Percentiles rank a stretch among this genome's conserved stretches.
phyloP scores from a whole-genome alignment of 2,329 filamentous ascomycete genomes.

The Cadophora luteo-olivacea region DNA sequence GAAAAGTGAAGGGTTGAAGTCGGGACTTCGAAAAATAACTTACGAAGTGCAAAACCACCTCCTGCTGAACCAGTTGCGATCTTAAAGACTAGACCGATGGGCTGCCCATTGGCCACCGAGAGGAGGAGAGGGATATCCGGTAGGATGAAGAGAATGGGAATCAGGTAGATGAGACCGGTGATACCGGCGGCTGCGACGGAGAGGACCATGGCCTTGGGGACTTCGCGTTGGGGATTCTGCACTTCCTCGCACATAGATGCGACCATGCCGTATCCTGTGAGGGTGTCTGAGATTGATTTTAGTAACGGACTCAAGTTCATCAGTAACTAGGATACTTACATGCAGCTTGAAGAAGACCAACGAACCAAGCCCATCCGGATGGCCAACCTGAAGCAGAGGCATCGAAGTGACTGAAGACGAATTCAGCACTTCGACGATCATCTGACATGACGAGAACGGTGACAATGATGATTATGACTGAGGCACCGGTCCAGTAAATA shows the following conservation, averaged over 20 bases:
- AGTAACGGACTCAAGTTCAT: neutral
- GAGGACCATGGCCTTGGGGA: constrained; percentile 74
- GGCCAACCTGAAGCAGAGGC: constrained; percentile 70
- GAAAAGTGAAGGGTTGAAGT: neutral
- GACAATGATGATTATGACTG: constrained; percentile 72
- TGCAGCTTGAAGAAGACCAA: constrained; percentile 70
- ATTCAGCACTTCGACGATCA: constrained; percentile 61
- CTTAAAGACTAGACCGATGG: constrained; percentile 79
- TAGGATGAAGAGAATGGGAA: constrained; percentile 78
- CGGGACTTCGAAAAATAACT: neutral
- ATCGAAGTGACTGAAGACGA: constrained; percentile 74
- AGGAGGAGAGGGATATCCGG: constrained; percentile 71
- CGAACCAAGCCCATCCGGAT: constrained; percentile 74
- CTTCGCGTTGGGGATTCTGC: constrained; percentile 70
- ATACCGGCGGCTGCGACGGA: constrained; percentile 71
- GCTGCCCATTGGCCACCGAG: constrained; percentile 72
- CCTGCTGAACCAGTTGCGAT: constrained; percentile 63
- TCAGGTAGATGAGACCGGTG: constrained; percentile 70
- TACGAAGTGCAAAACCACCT: constrained; percentile 68
- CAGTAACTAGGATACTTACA: constrained; percentile 30
- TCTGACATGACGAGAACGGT: constrained; percentile 63
- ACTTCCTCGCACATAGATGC: constrained; percentile 77
- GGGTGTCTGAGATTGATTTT: constrained; percentile 53
- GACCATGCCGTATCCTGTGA: constrained; percentile 74
- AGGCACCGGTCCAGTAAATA: constrained; percentile 73